Evolutionary conservation across 2,329 filamentous ascomycete species (phyloP), one percentile per base, ranked within the genome.

Genomic region (Exserohilum turcica): DNA sequence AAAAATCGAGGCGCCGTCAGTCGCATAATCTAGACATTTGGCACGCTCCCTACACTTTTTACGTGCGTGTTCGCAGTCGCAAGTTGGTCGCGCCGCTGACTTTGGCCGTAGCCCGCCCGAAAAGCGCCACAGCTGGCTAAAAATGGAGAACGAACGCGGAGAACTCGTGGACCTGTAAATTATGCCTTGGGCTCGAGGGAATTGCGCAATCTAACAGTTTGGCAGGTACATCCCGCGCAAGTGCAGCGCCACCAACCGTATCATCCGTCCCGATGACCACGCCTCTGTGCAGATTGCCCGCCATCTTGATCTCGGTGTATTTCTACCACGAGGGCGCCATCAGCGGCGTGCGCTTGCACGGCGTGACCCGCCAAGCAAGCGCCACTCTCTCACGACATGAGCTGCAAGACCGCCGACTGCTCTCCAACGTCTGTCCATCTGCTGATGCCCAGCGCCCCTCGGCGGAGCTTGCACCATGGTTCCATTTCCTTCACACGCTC

Each of bases 71-170:
- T 18, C 13, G 24, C 3, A 16, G n/a, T 35, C 13, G 29, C 19
- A 35, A 18, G n/a, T 27, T 16, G 6, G 31, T 35, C 9, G 19
- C 19, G 21, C 33, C 21, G 19, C 42, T 35, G 31, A 35, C 13
- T 10, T 8, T 27, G n/a, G 13, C 21, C n/a, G n/a, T 21, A 44
- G 42, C 19, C 31, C 12, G 15, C 19, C 7, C 24, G 32, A 33
- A 43, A 43, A 32, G 19, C 6, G 19, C 6, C 19, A 35, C 19
- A 35, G 33, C 18, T 35, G 19, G 42, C 42, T 19, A 44, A 7
- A 7, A 44, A 35, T 44, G 31, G 42, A 44, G 29, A 44, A 44
- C 42, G 42, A 44, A 44, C 31, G 42, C 42, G 19, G 42, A 35
- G 42, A 44, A 27, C 31, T 35, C 31, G 42, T 44, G 35, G 42